A percentile compares a stretch with the other conserved stretches of the same genome.
These are phyloP conservation scores for Aspergillus indologenus DNA, from an alignment of 495 filamentous ascomycete genomes.

Conservation along the genomic window DNA sequence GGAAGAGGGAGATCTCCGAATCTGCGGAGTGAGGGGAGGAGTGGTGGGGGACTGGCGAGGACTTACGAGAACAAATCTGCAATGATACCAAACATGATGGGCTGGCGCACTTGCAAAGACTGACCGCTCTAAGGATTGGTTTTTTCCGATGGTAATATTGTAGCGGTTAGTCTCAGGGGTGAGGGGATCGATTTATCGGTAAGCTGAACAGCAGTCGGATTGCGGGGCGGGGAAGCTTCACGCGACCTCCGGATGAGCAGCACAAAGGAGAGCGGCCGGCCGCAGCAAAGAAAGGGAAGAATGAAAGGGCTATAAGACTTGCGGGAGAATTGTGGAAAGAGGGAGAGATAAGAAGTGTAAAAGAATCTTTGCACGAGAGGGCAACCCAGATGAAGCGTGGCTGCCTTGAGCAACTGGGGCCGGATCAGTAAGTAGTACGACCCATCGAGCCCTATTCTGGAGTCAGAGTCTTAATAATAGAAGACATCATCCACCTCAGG, in stretches of 20 bases:
- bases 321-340: slow-evolving; percentile 6
- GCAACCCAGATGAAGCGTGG: slow-evolving; percentile 11
- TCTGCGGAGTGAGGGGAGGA: slow-evolving; percentile 3
- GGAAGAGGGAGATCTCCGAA: not conserved
- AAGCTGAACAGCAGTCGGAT: slow-evolving; percentile 10
- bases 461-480: not conserved
- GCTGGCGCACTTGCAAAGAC: not conserved
- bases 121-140: not conserved
- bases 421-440: not conserved
- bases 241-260: slow-evolving; percentile 6
- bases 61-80: slow-evolving; percentile 78
- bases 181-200: slow-evolving; percentile 1
- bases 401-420: slow-evolving; percentile 15
- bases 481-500: not conserved
- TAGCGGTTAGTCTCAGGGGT: not conserved
- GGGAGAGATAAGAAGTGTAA: not conserved
- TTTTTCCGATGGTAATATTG: not conserved
- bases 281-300: slow-evolving; percentile 13
- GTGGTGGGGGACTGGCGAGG: not conserved
- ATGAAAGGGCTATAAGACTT: slow-evolving; percentile 4
- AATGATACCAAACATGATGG: slow-evolving; percentile 75
- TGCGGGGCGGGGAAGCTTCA: slow-evolving; percentile 24
- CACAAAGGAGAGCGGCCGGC: slow-evolving; percentile 15
- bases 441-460: slow-evolving; percentile 9
- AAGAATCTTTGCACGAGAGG: slow-evolving; percentile 4